phyloP scores from a whole-genome alignment of 768 basidiomycete species.

The Phlebiopsis flavidoalba region DNA sequence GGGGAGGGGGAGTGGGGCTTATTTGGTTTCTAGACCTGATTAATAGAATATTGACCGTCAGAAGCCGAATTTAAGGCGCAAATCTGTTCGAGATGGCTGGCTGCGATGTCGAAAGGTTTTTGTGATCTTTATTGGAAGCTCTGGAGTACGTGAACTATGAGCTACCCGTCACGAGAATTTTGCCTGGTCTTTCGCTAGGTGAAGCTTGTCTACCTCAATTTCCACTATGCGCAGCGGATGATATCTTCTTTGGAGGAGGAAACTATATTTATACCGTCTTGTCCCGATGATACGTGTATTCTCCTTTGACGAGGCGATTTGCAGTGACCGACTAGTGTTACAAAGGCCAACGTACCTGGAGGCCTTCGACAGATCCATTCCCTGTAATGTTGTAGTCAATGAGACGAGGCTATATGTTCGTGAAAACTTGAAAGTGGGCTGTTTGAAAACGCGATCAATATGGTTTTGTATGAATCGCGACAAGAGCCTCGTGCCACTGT shows the following conservation, averaged over 20 bases:
- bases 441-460: too few relatives aligned
- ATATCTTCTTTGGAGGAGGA: constrained; percentile 3
- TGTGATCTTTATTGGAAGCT: constrained; percentile 14
- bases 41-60: constrained; percentile 88
- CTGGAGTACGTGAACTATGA: background rate
- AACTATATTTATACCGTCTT: background rate
- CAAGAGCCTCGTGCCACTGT: too few relatives aligned
- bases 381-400: too few relatives aligned
- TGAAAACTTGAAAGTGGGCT: too few relatives aligned
- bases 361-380: too few relatives aligned
- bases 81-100: constrained; percentile 84
- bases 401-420: too few relatives aligned
- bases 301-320: too few relatives aligned
- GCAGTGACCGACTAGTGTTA: too few relatives aligned
- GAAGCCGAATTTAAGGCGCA: constrained; percentile 91
- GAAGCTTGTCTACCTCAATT: background rate
- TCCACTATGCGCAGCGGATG: background rate
- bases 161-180: background rate
- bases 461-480: too few relatives aligned
- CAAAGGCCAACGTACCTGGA: too few relatives aligned
- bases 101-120: constrained; percentile 57
- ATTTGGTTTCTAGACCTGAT: constrained; percentile 83
- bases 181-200: background rate
- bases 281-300: background rate
- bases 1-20: constrained; percentile 64